These are phyloP conservation scores for Chaetomium fimeti DNA, from an alignment of 495 filamentous ascomycete genomes.

Conservation along the genomic window DNA sequence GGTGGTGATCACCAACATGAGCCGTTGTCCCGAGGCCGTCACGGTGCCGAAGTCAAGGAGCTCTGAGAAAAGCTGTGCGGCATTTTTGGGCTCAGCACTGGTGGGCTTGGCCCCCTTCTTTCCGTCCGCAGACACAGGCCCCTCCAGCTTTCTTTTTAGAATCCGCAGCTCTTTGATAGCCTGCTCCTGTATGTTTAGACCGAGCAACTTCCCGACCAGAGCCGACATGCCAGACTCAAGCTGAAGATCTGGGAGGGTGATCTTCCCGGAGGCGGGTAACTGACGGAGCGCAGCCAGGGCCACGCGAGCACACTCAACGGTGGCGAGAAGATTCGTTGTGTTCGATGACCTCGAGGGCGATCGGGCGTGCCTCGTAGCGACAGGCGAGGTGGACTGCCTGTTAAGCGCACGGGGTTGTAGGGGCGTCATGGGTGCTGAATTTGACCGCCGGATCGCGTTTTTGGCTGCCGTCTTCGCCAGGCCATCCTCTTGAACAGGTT, in stretches of 20 bases:
- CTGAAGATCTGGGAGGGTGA: constrained; percentile 62
- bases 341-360: constrained; percentile 31
- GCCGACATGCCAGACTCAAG: constrained; percentile 81
- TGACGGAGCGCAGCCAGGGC: constrained; percentile 69
- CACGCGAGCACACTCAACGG: constrained; percentile 73
- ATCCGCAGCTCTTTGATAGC: constrained; percentile 74
- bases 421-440: constrained; percentile 49
- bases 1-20: constrained; percentile 51
- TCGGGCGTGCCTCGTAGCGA: constrained; percentile 32
- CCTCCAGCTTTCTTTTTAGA: constrained; percentile 63
- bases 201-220: constrained; percentile 68
- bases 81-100: constrained; percentile 34
- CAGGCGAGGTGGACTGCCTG: constrained; percentile 48
- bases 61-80: constrained; percentile 54
- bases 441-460: constrained; percentile 46
- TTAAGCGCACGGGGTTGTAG: constrained; percentile 57
- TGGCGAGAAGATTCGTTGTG: constrained; percentile 42
- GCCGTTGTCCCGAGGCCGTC: constrained; percentile 39
- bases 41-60: constrained; percentile 58
- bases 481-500: constrained; percentile 34
- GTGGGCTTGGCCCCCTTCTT: constrained; percentile 31
- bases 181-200: constrained; percentile 67
- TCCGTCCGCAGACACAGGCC: constrained; percentile 32
- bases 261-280: constrained; percentile 50
- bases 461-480: constrained; percentile 38